phyloP scores from a whole-genome alignment of 768 basidiomycete species.

The Xerocomellus amylosporus region DNA sequence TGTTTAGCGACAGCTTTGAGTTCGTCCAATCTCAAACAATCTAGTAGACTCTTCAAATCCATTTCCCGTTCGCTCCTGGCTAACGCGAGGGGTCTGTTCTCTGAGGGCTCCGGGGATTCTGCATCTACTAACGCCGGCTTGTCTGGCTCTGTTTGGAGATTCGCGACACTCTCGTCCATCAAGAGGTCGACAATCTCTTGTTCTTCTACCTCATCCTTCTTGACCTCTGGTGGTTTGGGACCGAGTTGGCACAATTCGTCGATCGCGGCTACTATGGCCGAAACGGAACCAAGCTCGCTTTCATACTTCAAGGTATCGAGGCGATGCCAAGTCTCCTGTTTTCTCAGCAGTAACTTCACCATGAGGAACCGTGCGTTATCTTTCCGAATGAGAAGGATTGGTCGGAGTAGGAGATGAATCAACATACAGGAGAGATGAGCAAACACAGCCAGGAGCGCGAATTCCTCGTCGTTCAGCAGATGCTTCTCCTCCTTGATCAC shows the following conservation, averaged over 20 bases:
- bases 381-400: slow-evolving; percentile 25
- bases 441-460: slow-evolving; percentile 42
- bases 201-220: slow-evolving; percentile 22
- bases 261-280: slow-evolving; percentile 41
- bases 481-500: slow-evolving; percentile 49
- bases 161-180: slow-evolving; percentile 23
- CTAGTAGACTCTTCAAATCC: slow-evolving; percentile 39
- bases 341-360: slow-evolving; percentile 59
- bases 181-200: slow-evolving; percentile 38
- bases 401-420: neutral
- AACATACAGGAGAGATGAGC: slow-evolving; percentile 49
- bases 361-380: slow-evolving; percentile 61
- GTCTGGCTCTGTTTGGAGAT: slow-evolving; percentile 1
- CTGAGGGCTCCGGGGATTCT: neutral
- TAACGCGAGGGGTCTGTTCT: slow-evolving; percentile 28
- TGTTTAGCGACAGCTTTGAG: slow-evolving; percentile 44
- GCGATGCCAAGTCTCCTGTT: slow-evolving; percentile 53
- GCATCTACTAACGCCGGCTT: slow-evolving; percentile 6
- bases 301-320: slow-evolving; percentile 43
- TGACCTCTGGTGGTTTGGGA: slow-evolving; percentile 3
- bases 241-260: slow-evolving; percentile 38
- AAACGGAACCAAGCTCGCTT: slow-evolving; percentile 38
- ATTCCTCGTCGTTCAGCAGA: slow-evolving; percentile 51
- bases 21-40: slow-evolving; percentile 43
- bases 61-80: slow-evolving; percentile 43